Percentiles rank a stretch among this genome's conserved stretches.
phyloP scores from a whole-genome alignment of 257 asterid species.

The Nicotiana noctiflora region DNA sequence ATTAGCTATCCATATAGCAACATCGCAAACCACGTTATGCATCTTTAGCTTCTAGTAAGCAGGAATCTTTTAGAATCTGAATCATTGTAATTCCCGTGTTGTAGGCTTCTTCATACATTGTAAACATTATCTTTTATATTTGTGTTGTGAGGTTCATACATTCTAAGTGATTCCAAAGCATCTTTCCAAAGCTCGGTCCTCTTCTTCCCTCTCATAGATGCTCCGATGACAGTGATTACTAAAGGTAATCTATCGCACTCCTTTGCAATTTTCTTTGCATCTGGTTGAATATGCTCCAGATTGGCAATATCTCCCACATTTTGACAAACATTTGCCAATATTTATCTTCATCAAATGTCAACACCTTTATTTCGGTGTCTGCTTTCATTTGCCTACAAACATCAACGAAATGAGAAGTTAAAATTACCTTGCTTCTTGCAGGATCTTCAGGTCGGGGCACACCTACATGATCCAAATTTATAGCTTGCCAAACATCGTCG shows the following conservation, averaged over 20 bases:
- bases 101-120: conserved; percentile 6
- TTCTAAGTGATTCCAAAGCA: conserved; percentile 1
- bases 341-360: not conserved
- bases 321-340: conserved; percentile 6
- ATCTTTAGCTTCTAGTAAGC: conserved; percentile 20
- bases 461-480: conserved; percentile 1
- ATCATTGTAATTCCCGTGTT: not conserved
- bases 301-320: not conserved
- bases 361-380: not conserved
- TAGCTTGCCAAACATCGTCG: conserved; percentile 12
- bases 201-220: conserved; percentile 8
- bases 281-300: not conserved
- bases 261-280: not conserved
- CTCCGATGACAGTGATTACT: conserved; percentile 9
- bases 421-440: not conserved
- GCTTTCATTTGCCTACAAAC: conserved; percentile 1
- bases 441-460: conserved; percentile 3
- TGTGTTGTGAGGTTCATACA: not conserved
- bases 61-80: conserved; percentile 15
- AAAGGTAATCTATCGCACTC: conserved; percentile 14
- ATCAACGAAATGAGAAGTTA: not conserved
- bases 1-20: not conserved
- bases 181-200: not conserved
- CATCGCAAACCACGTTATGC: conserved; percentile 25
- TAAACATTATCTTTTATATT: conserved; percentile 11